Base-by-base conservation (phyloP, 1,284 basidiomycete species). In the Ustilago curta region DNA sequence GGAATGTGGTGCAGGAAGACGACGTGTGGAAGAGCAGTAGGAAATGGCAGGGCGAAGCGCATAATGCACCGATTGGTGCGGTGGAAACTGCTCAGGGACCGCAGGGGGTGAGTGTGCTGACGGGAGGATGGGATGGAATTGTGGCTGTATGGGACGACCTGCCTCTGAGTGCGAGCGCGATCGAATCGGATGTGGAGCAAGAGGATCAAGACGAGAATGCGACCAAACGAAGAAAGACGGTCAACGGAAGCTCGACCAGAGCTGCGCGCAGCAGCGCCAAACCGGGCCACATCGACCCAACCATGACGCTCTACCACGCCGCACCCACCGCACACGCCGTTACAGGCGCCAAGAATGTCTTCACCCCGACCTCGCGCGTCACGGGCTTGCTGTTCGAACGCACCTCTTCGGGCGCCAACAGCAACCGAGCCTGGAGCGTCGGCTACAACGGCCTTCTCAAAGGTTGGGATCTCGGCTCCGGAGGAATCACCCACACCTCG, bases 361-460 rank as follows among this genome's bases (percentile, higher is more conserved):
- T 70, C n/a, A 72, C 67, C 21, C 48, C 76, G 0, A 70, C 77
- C 61, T 70, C 77, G 21, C 74, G 80, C 27, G 67, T 82, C 7
- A 50, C 76, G 1, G 42, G 63, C 0, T 61, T 71, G 19, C 58
- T 78, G 9, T 82, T 79, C 48, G 59, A 66, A 19, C 55, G 68
- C 37, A 47, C 54, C 21, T 55, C 62, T 18, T 23, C 35, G 4
- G 51, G 40, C 2, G 44, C 65, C 23, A 61, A 77, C 42, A 21
- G 42, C 29, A 65, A 76, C 51, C 57, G 70, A 2, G 74, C 70
- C 0, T 83, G 73, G 74, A 72, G 65, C 14, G 63, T 69, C 2
- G 82, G 79, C 14, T 82, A 76, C 77, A 80, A 83, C 61, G 82
- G 82, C 48, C 55, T 48, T 4, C 70, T 84, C 32, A 74, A 75